Percentiles rank a stretch among this genome's conserved stretches.
These are phyloP conservation scores for Salvia sclarea DNA, from an alignment of 305 asterid species.

Conservation along the genomic window DNA sequence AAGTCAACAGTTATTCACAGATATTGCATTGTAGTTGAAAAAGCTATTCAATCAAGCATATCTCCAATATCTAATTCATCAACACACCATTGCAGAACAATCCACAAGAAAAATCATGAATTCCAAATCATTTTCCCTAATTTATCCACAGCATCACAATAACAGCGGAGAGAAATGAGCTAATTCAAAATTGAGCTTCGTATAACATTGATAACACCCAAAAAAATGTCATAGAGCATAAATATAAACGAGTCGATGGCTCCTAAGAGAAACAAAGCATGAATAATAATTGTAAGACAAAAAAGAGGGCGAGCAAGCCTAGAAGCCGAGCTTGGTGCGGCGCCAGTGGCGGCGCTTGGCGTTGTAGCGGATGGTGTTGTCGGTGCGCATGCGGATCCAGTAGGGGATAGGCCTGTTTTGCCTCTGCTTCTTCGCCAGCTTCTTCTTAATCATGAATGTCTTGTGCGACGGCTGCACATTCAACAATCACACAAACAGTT, in stretches of 20 bases:
- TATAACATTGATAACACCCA: slow-evolving; percentile 7
- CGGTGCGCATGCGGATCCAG: slow-evolving; percentile 87
- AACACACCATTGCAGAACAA: not conserved
- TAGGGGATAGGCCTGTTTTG: slow-evolving; percentile 91
- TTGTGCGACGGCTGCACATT: slow-evolving; percentile 74
- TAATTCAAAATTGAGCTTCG: slow-evolving; percentile 4
- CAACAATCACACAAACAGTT: not conserved
- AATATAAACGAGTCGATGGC: slow-evolving; percentile 19
- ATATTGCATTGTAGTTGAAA: not conserved
- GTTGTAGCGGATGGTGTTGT: slow-evolving; percentile 88
- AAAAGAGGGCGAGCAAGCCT: slow-evolving; percentile 17
- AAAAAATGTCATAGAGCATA: slow-evolving; percentile 17
- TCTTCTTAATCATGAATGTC: slow-evolving; percentile 84
- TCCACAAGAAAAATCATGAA: not conserved
- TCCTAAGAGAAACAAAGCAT: slow-evolving; percentile 21
- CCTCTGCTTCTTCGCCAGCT: slow-evolving; percentile 92
- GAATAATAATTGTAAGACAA: not conserved
- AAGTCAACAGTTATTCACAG: not conserved
- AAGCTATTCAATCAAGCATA: not conserved
- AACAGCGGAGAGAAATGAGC: not conserved
- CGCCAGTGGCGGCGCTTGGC: slow-evolving; percentile 98
- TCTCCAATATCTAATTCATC: not conserved
- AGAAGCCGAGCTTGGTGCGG: slow-evolving; percentile 94
- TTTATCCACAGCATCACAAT: not conserved
- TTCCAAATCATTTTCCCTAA: not conserved